Evolutionary conservation across 2,329 filamentous ascomycete species (phyloP).

Genomic region (Cytospora piceicola): DNA sequence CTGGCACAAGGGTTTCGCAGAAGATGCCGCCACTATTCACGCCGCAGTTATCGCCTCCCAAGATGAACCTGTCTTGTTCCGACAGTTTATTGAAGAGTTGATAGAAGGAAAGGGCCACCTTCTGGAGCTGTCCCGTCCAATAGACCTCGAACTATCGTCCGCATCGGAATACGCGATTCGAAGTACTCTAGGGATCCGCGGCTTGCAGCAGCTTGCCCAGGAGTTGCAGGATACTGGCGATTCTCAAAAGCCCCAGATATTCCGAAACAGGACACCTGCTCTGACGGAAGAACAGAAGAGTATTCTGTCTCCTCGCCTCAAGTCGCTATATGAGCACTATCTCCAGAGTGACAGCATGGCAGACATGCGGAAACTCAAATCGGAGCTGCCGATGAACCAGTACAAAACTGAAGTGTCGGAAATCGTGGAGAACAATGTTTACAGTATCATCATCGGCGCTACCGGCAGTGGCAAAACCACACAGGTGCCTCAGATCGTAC

Average conservation of each 20-base stretch:
- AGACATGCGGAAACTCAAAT: conserved; percentile 13
- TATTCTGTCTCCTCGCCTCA: neutral
- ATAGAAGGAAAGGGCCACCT: conserved; percentile 3
- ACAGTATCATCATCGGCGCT: conserved; percentile 26
- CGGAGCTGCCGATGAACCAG: conserved; percentile 23
- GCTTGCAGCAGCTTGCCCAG: neutral
- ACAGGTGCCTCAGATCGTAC: conserved; percentile 57
- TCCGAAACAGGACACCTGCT: neutral
- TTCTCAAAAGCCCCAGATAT: neutral
- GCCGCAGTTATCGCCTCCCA: neutral
- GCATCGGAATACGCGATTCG: neutral
- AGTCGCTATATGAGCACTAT: neutral
- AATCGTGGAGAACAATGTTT: conserved; percentile 24
- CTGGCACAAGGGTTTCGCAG: neutral
- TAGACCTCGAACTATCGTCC: neutral
- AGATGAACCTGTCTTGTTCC: neutral
- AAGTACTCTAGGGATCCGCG: neutral
- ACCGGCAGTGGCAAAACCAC: conserved; percentile 30
- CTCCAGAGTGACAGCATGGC: neutral
- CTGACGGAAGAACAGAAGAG: neutral
- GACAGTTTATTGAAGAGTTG: neutral
- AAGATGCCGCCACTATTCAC: neutral
- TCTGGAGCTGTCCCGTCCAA: neutral
- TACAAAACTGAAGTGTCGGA: conserved; percentile 14
- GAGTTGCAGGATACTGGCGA: neutral